Base-by-base conservation (phyloP, 2,329 filamentous ascomycete species). In the Phialocephala subalpina region DNA sequence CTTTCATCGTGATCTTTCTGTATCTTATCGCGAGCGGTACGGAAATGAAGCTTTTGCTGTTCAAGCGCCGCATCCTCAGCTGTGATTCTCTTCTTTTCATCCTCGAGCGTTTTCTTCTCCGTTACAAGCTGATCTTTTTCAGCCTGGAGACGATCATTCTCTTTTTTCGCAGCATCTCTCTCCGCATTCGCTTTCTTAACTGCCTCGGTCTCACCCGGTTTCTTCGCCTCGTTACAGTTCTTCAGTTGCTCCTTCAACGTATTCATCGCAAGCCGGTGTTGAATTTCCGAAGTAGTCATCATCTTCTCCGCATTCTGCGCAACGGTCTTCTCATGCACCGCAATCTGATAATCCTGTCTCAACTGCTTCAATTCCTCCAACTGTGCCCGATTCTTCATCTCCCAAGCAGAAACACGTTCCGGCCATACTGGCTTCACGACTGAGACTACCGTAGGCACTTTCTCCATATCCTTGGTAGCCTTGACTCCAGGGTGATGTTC, bases 381-480 rank as follows among this genome's bases (percentile, higher is more conserved):
- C 14, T 74, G 67, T 0, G 35, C 63, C 2, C 71, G 66, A 14
- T 72, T 61, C 25, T 69, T 71, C 56, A 67, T 67, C 62, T 76
- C 74, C 73, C 71, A 74, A 7, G 66, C 63, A 16, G 66, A 71
- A 2, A 60, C 63, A 6, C 75, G 63, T 55, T 75, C 72, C 0
- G 73, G 74, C 73, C 72, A 76, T 1, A 70, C 49, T 9, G 74
- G 75, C 61, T 75, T 75, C 1, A 73, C 71, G 11, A 75, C 74
- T 1, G 67, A 67, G 1, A 77, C 74, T 29, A 77, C 74, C 0
- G 77, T 83, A 11, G 84, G 84, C 20, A 76, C 76, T 22, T 70
- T 70, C 73, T 86, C 84, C 27, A 83, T 76, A 62, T 79, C 74
- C n/a, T 78, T 75, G 1, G 84, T 86, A 35, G 80, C 75, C 64